A percentile compares a stretch with the other conserved stretches of the same genome.
These are phyloP conservation scores for Sporothrix protearum DNA, from an alignment of 2,329 filamentous ascomycete species.

Conservation along the genomic window DNA sequence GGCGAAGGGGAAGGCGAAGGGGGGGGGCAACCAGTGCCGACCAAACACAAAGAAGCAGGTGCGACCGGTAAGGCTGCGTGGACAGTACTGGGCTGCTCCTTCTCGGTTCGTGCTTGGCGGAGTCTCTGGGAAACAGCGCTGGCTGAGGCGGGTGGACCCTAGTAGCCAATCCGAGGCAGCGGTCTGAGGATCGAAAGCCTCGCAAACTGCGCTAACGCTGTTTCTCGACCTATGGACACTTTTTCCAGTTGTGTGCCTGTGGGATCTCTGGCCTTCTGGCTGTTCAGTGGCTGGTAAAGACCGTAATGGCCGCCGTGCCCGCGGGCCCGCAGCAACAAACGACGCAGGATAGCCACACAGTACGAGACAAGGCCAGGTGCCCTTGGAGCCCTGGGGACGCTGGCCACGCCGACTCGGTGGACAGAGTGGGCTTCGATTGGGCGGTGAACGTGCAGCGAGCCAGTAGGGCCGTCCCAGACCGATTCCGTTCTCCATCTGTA, in stretches of 20 bases:
- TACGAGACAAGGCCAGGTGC: neutral
- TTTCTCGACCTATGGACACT: neutral
- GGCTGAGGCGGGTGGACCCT: slow-evolving; percentile 22
- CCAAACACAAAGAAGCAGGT: neutral
- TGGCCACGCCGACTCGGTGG: neutral
- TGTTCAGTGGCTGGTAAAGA: neutral
- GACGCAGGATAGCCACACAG: no score
- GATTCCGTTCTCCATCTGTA: neutral
- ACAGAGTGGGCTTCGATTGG: slow-evolving; percentile 6
- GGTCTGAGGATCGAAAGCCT: slow-evolving; percentile 23
- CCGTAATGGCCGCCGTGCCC: neutral
- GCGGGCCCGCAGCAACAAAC: no score
- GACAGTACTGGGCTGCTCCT: slow-evolving; percentile 6
- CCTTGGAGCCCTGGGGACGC: neutral
- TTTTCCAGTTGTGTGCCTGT: neutral
- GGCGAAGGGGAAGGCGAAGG: no score
- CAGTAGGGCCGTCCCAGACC: neutral
- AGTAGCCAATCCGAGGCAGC: slow-evolving; percentile 25
- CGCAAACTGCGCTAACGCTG: slow-evolving; percentile 21
- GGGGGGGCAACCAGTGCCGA: neutral
- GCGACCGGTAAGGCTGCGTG: slow-evolving; percentile 23
- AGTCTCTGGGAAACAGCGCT: slow-evolving; percentile 10
- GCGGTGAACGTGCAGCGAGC: slow-evolving; percentile 12
- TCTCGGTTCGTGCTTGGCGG: slow-evolving; percentile 8
- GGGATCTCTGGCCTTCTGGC: neutral